Base-by-base conservation (phyloP, 768 basidiomycete genomes). In the Gloeopeniophorella convolvens region DNA sequence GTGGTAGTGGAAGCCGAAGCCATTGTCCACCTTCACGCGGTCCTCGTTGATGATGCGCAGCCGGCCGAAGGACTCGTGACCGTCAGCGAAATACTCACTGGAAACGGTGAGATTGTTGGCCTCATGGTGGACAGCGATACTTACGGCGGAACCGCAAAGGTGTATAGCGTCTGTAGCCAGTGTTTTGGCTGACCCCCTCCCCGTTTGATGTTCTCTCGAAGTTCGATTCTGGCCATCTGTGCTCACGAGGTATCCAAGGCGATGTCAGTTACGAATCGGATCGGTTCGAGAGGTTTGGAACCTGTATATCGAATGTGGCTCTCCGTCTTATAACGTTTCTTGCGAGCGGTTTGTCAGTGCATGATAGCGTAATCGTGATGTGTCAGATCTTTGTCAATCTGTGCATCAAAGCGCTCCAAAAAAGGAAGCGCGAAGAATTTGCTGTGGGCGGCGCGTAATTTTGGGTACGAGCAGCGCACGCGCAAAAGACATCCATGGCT, bases 31-130 rank as follows among this genome's bases (percentile, higher is more conserved):
- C 4, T 74, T 76, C 33, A 94, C 87, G n/a, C 89, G 82, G 59
- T 92, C 90, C 66, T 96, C 93, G 68, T 96, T 96, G 66, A 97
- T 83, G 30, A 97, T 89, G 8, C 93, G 79, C 1, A 97, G 77
- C 13, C 79, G 60, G 1, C 93, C 89, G 56, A 80, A 94, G 1
- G 70, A 67, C 37, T 79, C 71, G 56, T 82, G 81, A 1, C 68
- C 45, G 7, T 62, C 55, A 39, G 85, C 82, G 33, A 79, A 72
- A 63, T 91, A 95, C 60, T 77, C 15, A 23, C 45, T 45, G 33
- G 28, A 28, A 3, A 23, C 34, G 35, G 11, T 12, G 3, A 7
- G 18, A 12, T 33, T 15, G 27, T 20, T 23, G 6, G 5, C n/a
- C 7, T 12, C 20, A 21, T 15, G 16, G 20, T 18, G 26, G n/a